These are phyloP conservation scores for Zasmidium cellare DNA, from an alignment of 2,329 filamentous ascomycete genomes.

Conservation along the genomic window DNA sequence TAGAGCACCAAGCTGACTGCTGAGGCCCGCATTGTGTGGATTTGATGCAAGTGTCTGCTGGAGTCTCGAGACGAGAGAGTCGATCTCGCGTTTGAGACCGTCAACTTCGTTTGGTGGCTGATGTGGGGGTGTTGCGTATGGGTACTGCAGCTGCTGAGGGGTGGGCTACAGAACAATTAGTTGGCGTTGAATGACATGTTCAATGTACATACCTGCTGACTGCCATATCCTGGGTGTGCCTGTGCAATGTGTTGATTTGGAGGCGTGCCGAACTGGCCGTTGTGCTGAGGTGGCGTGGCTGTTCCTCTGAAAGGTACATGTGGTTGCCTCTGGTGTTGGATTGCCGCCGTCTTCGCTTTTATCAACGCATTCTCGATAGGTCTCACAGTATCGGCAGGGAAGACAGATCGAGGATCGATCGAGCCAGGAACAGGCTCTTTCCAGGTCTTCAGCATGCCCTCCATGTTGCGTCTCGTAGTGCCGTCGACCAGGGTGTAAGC, in stretches of 20 bases:
- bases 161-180: conserved; percentile 22
- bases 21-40: conserved; percentile 72
- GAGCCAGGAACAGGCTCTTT: conserved; percentile 95
- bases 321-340: conserved; percentile 59
- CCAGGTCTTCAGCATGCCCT: conserved; percentile 97
- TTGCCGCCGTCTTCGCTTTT: conserved; percentile 68
- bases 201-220: conserved; percentile 37
- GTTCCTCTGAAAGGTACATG: conserved; percentile 66
- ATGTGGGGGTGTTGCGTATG: conserved; percentile 21
- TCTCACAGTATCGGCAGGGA: conserved; percentile 79
- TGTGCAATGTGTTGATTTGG: conserved; percentile 34
- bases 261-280: conserved; percentile 43
- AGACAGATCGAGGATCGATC: conserved; percentile 88
- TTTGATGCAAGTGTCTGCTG: conserved; percentile 73
- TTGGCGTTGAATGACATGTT: neutral
- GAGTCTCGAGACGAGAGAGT: conserved; percentile 71
- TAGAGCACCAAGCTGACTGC: conserved; percentile 79
- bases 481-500: conserved; percentile 88
- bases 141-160: conserved; percentile 24
- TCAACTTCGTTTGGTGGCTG: conserved; percentile 42
- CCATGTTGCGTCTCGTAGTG: conserved; percentile 82
- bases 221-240: conserved; percentile 32
- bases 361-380: conserved; percentile 93
- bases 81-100: conserved; percentile 79
- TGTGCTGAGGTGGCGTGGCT: conserved; percentile 66